These are phyloP conservation scores for Emmonsiellopsis sp. DNA, from an alignment of 2,329 filamentous ascomycete genomes.

Conservation along the genomic window DNA sequence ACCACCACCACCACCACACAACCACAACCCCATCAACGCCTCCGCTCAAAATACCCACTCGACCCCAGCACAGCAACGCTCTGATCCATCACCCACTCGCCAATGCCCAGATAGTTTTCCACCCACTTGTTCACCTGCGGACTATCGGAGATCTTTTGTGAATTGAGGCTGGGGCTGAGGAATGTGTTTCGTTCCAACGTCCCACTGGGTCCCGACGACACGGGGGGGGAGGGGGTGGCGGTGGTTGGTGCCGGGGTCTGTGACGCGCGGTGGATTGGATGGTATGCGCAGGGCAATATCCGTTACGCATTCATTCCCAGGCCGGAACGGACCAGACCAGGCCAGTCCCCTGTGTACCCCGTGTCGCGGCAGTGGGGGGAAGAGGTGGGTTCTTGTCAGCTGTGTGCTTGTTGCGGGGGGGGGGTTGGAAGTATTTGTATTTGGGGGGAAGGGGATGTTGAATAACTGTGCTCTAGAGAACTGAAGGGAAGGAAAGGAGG, in stretches of 20 bases:
- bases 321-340: no score
- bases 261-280: neutral
- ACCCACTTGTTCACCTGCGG: slow-evolving; percentile 81
- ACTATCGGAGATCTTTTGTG: slow-evolving; percentile 73
- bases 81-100: slow-evolving; percentile 98
- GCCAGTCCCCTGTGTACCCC: neutral
- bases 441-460: neutral
- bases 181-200: slow-evolving; percentile 16
- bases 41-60: slow-evolving; percentile 85
- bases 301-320: no score
- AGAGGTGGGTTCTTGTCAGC: neutral
- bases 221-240: neutral
- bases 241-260: neutral
- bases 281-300: no score
- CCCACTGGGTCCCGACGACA: slow-evolving; percentile 3
- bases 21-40: slow-evolving; percentile 6
- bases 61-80: slow-evolving; percentile 84
- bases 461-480: neutral
- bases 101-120: slow-evolving; percentile 84
- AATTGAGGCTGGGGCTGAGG: slow-evolving; percentile 64
- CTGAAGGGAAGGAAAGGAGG: slow-evolving; percentile 9
- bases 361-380: slow-evolving; percentile 1
- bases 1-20: no score
- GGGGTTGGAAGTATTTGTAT: neutral
- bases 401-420: neutral